Base-by-base conservation (phyloP, 1,284 basidiomycete species). In the Anthracocystis setariae region DNA sequence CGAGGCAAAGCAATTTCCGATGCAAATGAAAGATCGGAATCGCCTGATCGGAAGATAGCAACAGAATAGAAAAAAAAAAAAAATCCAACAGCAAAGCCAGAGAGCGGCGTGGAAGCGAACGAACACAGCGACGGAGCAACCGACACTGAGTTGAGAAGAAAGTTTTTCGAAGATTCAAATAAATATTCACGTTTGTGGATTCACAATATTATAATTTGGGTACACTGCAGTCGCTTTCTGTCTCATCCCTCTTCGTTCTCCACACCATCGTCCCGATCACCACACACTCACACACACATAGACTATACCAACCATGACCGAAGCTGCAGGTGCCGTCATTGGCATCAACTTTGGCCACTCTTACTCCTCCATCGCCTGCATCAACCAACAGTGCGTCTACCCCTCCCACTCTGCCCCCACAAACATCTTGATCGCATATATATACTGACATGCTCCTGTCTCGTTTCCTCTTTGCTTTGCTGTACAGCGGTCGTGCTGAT, bases 281-380 rank as follows among this genome's bases (percentile, higher is more conserved):
- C 20, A 2, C 46, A 23, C 48, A 24, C 13, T 25, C 24, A n/a
- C 49, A n/a, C 33, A 42, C 13, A 23, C 63, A 47, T 35, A 46
- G 20, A 33, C 13, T 25, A 21, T 18, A 12, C 8, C 45, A 61
- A 77, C 23, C 43, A 80, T 80, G 78, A 68, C 73, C 32, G 65
- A 78, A 68, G 23, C 64, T 50, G 70, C 77, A 40, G 78, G 78
- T 33, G 84, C 85, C 59, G 85, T 87, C 58, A 84, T 98, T 56
- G 95, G 95, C 56, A 93, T 98, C 86, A 98, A 97, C 87, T 92
- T 98, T 84, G 96, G 96, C 42, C 94, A 96, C 85, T 91, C 92
- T 37, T 98, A 92, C 84, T 92, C 92, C 29, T 94, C 92, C 45
- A 95, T 98, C 78, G 92, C 94, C 21, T 91, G 97, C 63, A 91